Conservation (phyloP, 2,329 filamentous ascomycete species). For the Penicillium psychrosexuale region DNA sequence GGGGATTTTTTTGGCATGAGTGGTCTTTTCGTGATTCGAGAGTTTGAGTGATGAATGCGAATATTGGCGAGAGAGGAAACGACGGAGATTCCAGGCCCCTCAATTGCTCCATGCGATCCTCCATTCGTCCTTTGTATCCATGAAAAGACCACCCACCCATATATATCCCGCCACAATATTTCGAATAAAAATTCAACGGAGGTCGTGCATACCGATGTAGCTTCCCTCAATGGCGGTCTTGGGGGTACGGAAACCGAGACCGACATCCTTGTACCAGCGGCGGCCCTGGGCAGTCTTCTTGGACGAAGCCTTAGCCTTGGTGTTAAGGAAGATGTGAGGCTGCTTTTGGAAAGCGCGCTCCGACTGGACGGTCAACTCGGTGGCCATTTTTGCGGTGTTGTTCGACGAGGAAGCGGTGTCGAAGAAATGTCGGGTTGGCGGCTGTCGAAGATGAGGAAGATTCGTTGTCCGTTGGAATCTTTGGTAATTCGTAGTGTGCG, state of each 20-base stretch:
- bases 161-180: conserved; percentile 16
- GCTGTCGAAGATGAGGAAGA: conserved; percentile 43
- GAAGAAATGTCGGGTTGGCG: conserved; percentile 34
- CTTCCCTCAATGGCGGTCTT: conserved; percentile 97
- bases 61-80: background rate
- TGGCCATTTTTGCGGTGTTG: conserved; percentile 76
- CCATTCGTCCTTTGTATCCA: conserved; percentile 4
- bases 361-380: conserved; percentile 98
- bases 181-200: conserved; percentile 22
- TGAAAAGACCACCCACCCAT: conserved; percentile 20
- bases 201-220: conserved; percentile 86
- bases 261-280: conserved; percentile 99
- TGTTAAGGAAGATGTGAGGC: conserved; percentile 99
- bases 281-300: conserved; percentile 83
- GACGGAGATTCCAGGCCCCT: background rate
- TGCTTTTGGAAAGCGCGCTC: conserved; percentile 99
- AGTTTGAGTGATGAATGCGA: background rate
- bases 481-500: conserved; percentile 34
- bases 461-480: conserved; percentile 37
- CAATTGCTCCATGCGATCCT: conserved; percentile 8
- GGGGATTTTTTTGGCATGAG: conserved; percentile 4
- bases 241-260: conserved; percentile 98
- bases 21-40: conserved; percentile 12
- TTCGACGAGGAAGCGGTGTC: conserved; percentile 42
- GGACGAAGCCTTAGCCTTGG: conserved; percentile 82